Base-by-base conservation (phyloP, 176 grass and related monocot species). In the Miscanthus lutarioriparius region DNA sequence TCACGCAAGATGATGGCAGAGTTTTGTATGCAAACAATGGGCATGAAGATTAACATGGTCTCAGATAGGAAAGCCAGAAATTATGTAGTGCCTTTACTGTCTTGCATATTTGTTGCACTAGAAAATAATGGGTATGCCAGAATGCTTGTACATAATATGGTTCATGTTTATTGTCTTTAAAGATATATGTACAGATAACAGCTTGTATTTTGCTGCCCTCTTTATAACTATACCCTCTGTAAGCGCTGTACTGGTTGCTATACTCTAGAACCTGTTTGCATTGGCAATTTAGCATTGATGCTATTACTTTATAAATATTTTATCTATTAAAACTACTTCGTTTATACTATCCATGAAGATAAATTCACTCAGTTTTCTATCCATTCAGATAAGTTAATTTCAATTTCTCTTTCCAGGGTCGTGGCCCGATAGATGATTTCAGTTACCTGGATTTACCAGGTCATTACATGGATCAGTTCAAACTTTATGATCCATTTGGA, bases 371-470 rank as follows among this genome's bases (percentile, higher is more conserved):
- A 4, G 26, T 82, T 49, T 68, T 12, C 67, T 49, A 63, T 63
- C 25, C 45, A 22, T 75, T 20, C 3, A 22, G 38, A 64, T 72
- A 22, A 68, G 26, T 64, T 86, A 70, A 72, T 66, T 81, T 59
- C 45, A 54, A 78, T 80, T 73, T 74, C 67, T 83, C 80, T 75
- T 70, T 87, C 12, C 91, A 98, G 93, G 96, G 96, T 72, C 93
- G 96, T 86, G 93, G 96, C n/a, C 93, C 96, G 27, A 27, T 94
- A 33, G 93, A 94, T 22, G 93, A 98, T 62, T 95, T 95, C 58
- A 51, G 13, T 20, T 83, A 81, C 82, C 69, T 96, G 74, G 93
- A 94, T 94, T 87, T 98, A 74, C 93, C 93, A 39, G 78, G 77
- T 78, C 59, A 96, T 66, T 94, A 92, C 77, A 89, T 92, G 83